These are phyloP conservation scores for Pisolithus orientalis DNA, from an alignment of 768 basidiomycete genomes.

Conservation along the genomic window DNA sequence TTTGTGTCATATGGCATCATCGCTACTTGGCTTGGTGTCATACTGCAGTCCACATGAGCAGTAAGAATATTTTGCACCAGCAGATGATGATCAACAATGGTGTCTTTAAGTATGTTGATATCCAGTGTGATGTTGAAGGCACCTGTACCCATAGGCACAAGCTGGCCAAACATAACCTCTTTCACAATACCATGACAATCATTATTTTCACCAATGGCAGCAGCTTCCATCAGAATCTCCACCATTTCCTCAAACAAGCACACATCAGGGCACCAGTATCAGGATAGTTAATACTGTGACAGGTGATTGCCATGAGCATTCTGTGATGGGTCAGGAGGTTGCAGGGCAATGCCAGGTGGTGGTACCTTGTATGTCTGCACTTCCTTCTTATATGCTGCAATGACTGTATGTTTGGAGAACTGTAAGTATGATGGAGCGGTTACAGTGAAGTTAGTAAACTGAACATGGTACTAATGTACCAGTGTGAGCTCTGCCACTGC, in stretches of 20 bases:
- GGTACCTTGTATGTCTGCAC: too few species aligned
- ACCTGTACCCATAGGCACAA: constrained; percentile 57
- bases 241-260: constrained; percentile 84
- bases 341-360: constrained; percentile 92
- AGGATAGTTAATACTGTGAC: constrained; percentile 97
- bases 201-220: constrained; percentile 85
- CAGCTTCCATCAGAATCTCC: too few species aligned
- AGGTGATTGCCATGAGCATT: constrained; percentile 93
- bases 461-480: too few species aligned
- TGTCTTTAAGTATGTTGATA: constrained; percentile 97
- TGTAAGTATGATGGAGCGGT: too few species aligned
- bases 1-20: too few species aligned
- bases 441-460: too few species aligned
- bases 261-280: constrained; percentile 98
- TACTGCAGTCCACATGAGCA: too few species aligned
- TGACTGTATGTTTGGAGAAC: too few species aligned
- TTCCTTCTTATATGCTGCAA: too few species aligned
- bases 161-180: constrained; percentile 97
- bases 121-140: constrained; percentile 78
- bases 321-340: constrained; percentile 98
- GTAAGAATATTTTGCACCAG: too few species aligned
- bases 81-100: constrained; percentile 77
- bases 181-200: constrained; percentile 97
- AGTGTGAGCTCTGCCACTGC: too few species aligned
- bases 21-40: too few species aligned